Conservation (phyloP, 2,329 filamentous ascomycete species). For the Phialophora tarda region DNA sequence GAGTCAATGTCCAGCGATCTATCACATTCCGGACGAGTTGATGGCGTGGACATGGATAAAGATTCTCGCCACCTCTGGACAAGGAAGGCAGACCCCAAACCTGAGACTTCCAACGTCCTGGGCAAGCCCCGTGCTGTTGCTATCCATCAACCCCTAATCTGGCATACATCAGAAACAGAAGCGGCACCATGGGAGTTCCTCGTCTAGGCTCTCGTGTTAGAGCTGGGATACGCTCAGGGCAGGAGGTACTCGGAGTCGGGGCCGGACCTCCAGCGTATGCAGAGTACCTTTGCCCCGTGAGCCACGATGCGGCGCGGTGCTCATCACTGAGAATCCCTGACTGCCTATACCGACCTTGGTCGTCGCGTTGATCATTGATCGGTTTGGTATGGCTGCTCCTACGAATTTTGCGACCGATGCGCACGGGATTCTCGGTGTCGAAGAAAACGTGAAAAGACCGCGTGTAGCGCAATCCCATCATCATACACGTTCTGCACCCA, state of each 20-base stretch:
- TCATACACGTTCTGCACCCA: too few relatives aligned
- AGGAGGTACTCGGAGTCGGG: neutral
- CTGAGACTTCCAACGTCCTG: neutral
- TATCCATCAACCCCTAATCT: neutral
- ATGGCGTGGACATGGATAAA: neutral
- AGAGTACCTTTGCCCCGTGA: neutral
- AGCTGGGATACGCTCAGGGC: neutral
- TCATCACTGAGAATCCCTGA: neutral
- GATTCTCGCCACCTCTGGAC: neutral
- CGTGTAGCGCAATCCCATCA: too few relatives aligned
- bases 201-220: neutral
- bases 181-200: neutral
- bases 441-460: neutral
- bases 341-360: neutral
- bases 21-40: neutral
- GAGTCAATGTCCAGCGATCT: neutral
- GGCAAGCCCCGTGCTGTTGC: neutral
- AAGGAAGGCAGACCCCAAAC: neutral
- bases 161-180: neutral
- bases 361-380: neutral
- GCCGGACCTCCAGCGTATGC: neutral
- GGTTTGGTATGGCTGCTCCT: neutral
- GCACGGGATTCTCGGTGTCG: neutral
- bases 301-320: neutral
- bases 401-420: neutral